Evolutionary conservation across 345 rosid species (phyloP).

Genomic region (Populus nigra): DNA sequence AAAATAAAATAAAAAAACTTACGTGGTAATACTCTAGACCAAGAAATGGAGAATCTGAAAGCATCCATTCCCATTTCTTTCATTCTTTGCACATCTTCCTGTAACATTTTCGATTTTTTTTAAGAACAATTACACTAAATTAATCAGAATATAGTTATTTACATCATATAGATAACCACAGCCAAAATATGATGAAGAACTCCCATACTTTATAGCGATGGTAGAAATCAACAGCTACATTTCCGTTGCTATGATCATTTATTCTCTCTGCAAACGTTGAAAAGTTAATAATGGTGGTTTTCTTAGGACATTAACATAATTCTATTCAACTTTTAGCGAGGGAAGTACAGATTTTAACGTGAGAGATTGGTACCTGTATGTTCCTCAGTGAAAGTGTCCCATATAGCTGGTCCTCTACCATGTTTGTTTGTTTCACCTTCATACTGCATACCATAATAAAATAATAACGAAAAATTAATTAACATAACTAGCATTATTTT

Average conservation of each 20-base stretch:
- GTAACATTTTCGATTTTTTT: too few species aligned
- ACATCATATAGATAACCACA: background rate
- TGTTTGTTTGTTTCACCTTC: conserved; percentile 30
- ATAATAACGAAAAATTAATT: too few species aligned
- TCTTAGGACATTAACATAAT: background rate
- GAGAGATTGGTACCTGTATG: background rate
- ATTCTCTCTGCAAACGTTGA: background rate
- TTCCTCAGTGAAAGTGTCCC: conserved; percentile 35
- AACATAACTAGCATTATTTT: too few species aligned
- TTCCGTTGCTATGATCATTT: background rate
- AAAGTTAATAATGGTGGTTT: too few species aligned
- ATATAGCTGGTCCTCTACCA: conserved; percentile 33
- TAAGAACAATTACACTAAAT: too few species aligned
- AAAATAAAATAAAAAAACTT: too few species aligned
- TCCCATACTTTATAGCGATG: background rate
- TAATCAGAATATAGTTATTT: too few species aligned
- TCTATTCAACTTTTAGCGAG: too few species aligned
- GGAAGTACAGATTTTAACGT: background rate
- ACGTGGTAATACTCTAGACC: too few species aligned
- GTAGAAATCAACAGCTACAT: conserved; percentile 10
- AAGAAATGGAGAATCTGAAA: too few species aligned
- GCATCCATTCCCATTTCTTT: too few species aligned
- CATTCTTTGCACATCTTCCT: too few species aligned
- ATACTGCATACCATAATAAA: conserved; percentile 13
- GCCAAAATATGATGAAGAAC: background rate